A percentile compares a stretch with the other conserved stretches of the same genome.
phyloP scores from a whole-genome alignment of 805 yeast genomes.

The Kuraishia hungarica region DNA sequence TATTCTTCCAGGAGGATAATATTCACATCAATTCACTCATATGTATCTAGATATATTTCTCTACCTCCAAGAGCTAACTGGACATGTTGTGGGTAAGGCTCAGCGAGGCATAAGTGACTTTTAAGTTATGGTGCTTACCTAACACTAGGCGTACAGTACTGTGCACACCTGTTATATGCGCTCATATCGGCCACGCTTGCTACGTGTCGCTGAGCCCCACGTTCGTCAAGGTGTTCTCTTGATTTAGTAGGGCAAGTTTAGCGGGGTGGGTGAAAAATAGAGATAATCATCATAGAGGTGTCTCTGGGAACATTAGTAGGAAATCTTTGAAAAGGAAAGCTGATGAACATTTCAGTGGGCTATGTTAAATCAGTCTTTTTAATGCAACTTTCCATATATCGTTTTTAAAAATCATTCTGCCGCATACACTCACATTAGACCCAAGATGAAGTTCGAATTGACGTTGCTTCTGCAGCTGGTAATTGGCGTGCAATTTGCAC shows the following conservation, averaged over 20 bases:
- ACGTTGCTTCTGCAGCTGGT: conserved; percentile 2
- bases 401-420: not conserved
- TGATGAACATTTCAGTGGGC: too few relatives aligned
- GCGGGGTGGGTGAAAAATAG: not conserved
- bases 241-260: not conserved
- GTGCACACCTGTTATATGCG: not conserved
- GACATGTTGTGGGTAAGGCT: not conserved
- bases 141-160: not conserved
- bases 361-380: too few relatives aligned
- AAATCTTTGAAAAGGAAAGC: too few relatives aligned
- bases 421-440: not conserved
- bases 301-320: too few relatives aligned
- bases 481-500: not conserved
- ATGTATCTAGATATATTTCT: too few relatives aligned
- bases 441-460: not conserved
- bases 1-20: not conserved
- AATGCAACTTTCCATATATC: not conserved
- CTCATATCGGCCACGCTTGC: not conserved
- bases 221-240: not conserved
- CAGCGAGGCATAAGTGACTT: not conserved
- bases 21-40: too few relatives aligned
- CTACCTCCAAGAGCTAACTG: too few relatives aligned
- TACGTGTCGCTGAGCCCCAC: not conserved
- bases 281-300: not conserved
- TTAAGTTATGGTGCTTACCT: not conserved